Evolutionary conservation across 139 green algal genomes (phyloP).

Genomic region (Auxenochlorella protothecoides): DNA sequence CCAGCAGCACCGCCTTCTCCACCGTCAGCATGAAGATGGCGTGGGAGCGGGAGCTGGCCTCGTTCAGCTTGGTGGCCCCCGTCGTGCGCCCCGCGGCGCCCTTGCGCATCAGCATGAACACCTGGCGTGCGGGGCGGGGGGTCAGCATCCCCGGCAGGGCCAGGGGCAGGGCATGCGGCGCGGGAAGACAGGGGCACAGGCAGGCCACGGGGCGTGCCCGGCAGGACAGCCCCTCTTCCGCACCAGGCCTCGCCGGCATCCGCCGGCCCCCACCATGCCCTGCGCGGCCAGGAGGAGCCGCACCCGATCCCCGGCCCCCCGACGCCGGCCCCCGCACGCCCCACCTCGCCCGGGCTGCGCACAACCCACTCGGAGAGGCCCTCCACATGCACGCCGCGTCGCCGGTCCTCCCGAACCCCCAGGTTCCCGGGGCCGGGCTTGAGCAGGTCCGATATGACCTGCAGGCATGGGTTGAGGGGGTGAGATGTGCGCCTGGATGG

Average conservation of each 20-base stretch:
- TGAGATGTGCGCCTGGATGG: too few relatives aligned
- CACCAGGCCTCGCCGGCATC: too few relatives aligned
- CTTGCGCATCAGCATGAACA: conserved; percentile 80
- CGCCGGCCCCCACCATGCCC: too few relatives aligned
- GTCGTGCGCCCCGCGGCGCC: conserved; percentile 67
- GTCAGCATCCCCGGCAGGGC: too few relatives aligned
- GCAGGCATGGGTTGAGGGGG: neutral
- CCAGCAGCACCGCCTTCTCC: conserved; percentile 64
- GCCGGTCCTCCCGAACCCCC: conserved; percentile 76
- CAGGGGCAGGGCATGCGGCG: too few relatives aligned
- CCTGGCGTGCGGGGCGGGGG: conserved; percentile 9
- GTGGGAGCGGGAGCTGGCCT: conserved; percentile 73
- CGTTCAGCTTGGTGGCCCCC: conserved; percentile 88
- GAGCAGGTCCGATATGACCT: conserved; percentile 84
- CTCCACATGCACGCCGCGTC: conserved; percentile 78
- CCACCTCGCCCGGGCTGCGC: conserved; percentile 51
- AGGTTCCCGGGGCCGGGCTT: conserved; percentile 80
- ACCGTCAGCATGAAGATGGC: conserved; percentile 93
- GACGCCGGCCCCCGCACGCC: conserved; percentile 18
- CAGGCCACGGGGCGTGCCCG: too few relatives aligned
- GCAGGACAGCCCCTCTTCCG: neutral
- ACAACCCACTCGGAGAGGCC: conserved; percentile 93
- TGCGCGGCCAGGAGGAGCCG: neutral
- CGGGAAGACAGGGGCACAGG: too few relatives aligned
- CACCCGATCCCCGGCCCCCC: neutral